These are phyloP conservation scores for Pseudoturritis turrita DNA, from an alignment of 345 rosid species.

Conservation along the genomic window DNA sequence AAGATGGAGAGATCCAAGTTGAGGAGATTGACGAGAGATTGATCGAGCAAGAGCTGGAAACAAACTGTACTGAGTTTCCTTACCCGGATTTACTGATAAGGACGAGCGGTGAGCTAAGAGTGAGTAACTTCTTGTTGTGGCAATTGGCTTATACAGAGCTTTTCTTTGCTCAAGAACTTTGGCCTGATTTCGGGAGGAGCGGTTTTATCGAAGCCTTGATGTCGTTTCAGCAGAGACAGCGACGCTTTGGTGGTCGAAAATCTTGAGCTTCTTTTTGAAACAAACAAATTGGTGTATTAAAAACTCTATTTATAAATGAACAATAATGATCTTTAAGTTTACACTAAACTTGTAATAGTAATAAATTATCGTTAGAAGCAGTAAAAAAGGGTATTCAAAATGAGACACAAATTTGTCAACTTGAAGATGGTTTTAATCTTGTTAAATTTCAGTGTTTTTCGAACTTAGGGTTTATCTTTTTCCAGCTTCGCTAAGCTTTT, in stretches of 20 bases:
- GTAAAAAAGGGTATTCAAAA: too few species aligned
- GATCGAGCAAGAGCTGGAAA: slow-evolving; percentile 60
- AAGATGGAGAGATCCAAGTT: slow-evolving; percentile 40
- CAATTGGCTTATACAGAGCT: slow-evolving; percentile 83
- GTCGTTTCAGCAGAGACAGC: slow-evolving; percentile 65
- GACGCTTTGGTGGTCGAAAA: slow-evolving; percentile 61
- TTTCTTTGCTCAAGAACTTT: slow-evolving; percentile 49
- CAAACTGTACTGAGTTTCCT: slow-evolving; percentile 57
- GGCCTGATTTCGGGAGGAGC: slow-evolving; percentile 76
- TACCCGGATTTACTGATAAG: slow-evolving; percentile 68
- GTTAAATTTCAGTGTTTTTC: too few species aligned
- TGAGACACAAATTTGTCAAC: too few species aligned
- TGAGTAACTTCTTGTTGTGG: slow-evolving; percentile 84
- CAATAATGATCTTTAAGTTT: too few species aligned
- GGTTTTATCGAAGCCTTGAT: slow-evolving; percentile 56
- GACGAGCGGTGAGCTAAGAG: slow-evolving; percentile 73
- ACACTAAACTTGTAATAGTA: too few species aligned
- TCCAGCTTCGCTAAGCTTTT: too few species aligned
- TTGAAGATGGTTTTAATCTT: too few species aligned
- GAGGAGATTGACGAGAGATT: slow-evolving; percentile 57
- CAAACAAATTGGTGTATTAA: not conserved
- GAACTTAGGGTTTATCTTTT: too few species aligned
- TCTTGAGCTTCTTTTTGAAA: slow-evolving; percentile 3
- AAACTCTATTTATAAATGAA: not conserved
- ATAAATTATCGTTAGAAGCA: too few species aligned